Percentiles rank a stretch among this genome's conserved stretches.
Conservation (phyloP, 306 rosid species). For the Cicer cuneatum region DNA sequence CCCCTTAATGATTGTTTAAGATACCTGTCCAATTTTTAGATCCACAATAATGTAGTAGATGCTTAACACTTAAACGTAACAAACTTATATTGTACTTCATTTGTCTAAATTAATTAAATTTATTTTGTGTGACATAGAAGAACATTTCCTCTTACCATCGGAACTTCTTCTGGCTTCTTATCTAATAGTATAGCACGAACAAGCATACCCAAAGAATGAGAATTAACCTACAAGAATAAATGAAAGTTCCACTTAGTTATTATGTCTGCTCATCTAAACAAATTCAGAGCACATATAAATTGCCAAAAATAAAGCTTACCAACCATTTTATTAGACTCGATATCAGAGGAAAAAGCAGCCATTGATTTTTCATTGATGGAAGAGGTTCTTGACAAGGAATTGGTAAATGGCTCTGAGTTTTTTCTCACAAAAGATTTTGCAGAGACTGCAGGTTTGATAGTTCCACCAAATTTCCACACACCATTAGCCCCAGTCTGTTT, state of each 20-base stretch:
- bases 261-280: constrained; percentile 31
- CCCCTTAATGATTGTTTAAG: background rate
- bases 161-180: constrained; percentile 95
- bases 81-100: constrained; percentile 6
- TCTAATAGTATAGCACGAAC: constrained; percentile 74
- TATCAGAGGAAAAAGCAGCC: constrained; percentile 49
- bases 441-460: constrained; percentile 61
- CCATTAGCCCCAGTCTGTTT: constrained; percentile 83
- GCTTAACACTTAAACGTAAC: constrained; percentile 1
- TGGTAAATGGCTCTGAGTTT: constrained; percentile 85
- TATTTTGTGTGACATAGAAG: constrained; percentile 28
- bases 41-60: constrained; percentile 17
- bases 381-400: constrained; percentile 74
- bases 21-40: background rate
- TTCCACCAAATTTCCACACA: constrained; percentile 89
- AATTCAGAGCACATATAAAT: constrained; percentile 38
- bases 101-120: constrained; percentile 2
- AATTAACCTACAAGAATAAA: constrained; percentile 59
- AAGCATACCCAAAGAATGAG: constrained; percentile 72
- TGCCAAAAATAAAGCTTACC: constrained; percentile 56
- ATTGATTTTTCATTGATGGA: constrained; percentile 67
- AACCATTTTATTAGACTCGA: constrained; percentile 84
- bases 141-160: constrained; percentile 59
- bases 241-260: constrained; percentile 21
- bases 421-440: constrained; percentile 73